A percentile compares a stretch with the other conserved stretches of the same genome.
These are phyloP conservation scores for Geosmithia putterillii DNA, from an alignment of 2,329 filamentous ascomycete genomes.

Conservation along the genomic window DNA sequence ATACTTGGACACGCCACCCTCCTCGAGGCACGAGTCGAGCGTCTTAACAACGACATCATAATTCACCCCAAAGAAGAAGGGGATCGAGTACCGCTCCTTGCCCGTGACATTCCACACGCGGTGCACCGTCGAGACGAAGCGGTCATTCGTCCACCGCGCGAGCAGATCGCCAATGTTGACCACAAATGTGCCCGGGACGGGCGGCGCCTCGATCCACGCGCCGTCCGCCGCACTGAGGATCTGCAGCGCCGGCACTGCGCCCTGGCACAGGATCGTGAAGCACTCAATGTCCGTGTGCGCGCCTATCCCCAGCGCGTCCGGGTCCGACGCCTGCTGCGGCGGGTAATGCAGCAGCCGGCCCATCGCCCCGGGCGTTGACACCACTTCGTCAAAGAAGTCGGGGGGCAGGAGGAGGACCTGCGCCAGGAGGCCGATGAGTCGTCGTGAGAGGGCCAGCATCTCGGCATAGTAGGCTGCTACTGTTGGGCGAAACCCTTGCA, in stretches of 20 bases:
- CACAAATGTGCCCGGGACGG: constrained; percentile 31
- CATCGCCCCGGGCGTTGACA: constrained; percentile 27
- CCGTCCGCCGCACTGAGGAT: constrained; percentile 26
- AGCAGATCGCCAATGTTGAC: constrained; percentile 40
- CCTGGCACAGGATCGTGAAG: constrained; percentile 42
- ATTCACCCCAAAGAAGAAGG: constrained; percentile 44
- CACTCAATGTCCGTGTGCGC: constrained; percentile 45
- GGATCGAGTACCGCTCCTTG: constrained; percentile 41
- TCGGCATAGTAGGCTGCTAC: constrained; percentile 7
- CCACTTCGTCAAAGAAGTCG: constrained; percentile 28
- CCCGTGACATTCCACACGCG: constrained; percentile 39
- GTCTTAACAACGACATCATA: constrained; percentile 37
- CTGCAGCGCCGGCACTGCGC: constrained; percentile 35
- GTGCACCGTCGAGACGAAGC: constrained; percentile 40
- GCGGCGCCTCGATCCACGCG: constrained; percentile 17
- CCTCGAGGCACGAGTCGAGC: constrained; percentile 32
- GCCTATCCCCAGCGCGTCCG: constrained; percentile 25
- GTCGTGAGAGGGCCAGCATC: constrained; percentile 11
- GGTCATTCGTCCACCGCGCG: constrained; percentile 34
- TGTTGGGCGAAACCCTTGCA: constrained; percentile 6
- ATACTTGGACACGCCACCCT: constrained; percentile 32
- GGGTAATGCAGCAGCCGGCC: constrained; percentile 37
- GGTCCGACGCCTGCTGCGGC: constrained; percentile 21
- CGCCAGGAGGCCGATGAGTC: constrained; percentile 27
- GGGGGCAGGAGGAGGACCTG: constrained; percentile 25